These are phyloP conservation scores for Talaromyces sp. DNA, from an alignment of 2,329 filamentous ascomycete genomes.

Conservation along the genomic window DNA sequence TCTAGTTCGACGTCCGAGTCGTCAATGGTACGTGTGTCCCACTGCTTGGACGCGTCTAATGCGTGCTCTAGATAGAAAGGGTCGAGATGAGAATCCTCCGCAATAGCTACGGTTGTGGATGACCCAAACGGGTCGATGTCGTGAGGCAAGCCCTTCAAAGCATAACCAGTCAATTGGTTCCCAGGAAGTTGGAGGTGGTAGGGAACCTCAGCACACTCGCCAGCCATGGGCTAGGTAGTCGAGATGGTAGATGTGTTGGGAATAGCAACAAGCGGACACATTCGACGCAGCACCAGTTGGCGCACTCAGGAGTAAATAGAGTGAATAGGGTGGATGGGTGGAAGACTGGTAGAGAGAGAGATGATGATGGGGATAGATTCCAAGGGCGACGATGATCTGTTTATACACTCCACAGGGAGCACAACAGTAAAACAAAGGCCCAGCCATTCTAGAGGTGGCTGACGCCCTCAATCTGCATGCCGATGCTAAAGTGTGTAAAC, in stretches of 20 bases:
- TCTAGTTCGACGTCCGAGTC: conserved; percentile 29
- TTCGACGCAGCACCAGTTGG: not conserved
- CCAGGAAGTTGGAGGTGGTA: conserved; percentile 30
- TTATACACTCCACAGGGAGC: conserved; percentile 27
- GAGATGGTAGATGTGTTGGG: not conserved
- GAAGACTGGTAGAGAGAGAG: not conserved
- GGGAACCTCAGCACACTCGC: conserved; percentile 27
- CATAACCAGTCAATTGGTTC: conserved; percentile 25
- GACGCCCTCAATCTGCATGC: conserved; percentile 29
- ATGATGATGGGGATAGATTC: conserved; percentile 1
- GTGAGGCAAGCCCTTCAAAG: conserved; percentile 19
- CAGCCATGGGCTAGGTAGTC: conserved; percentile 34
- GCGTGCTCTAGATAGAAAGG: conserved; percentile 38
- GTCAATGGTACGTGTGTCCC: conserved; percentile 20
- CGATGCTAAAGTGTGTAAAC: conserved; percentile 35
- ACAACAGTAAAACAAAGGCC: conserved; percentile 6
- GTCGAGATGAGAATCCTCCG: conserved; percentile 32
- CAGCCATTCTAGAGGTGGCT: conserved; percentile 24
- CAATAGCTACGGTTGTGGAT: conserved; percentile 2
- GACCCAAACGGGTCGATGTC: conserved; percentile 9
- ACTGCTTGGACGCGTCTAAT: conserved; percentile 23
- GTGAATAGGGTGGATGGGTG: not conserved
- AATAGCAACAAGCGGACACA: conserved; percentile 7
- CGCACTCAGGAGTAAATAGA: not conserved
- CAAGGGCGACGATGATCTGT: conserved; percentile 18